Evolutionary conservation across 1,139 yeast species (phyloP).

Genomic region (Meyerozyma carpophila): DNA sequence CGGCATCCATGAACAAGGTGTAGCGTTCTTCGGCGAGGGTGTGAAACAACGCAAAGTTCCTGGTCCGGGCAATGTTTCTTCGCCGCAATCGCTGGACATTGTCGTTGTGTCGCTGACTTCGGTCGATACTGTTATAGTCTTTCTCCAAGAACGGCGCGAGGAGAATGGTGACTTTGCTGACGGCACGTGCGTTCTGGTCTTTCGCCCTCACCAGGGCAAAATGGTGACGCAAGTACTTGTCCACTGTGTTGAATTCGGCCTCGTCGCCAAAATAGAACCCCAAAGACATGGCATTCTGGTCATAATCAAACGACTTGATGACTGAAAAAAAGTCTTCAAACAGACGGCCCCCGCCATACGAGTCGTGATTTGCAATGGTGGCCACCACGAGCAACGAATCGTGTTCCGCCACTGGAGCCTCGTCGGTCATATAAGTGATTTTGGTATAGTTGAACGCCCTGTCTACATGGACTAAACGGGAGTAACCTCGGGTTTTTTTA

Average conservation of each 20-base stretch:
- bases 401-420: conserved; percentile 2
- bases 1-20: conserved; percentile 43
- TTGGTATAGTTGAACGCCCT: conserved; percentile 9
- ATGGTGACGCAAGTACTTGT: conserved; percentile 11
- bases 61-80: conserved; percentile 27
- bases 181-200: not conserved
- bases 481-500: not conserved
- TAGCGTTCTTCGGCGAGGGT: conserved; percentile 20
- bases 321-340: conserved; percentile 22
- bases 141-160: conserved; percentile 30
- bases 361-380: conserved; percentile 18
- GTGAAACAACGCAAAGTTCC: conserved; percentile 30
- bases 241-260: conserved; percentile 19
- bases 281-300: conserved; percentile 15
- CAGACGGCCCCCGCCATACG: conserved; percentile 24
- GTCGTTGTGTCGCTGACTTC: conserved; percentile 26
- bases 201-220: conserved; percentile 3
- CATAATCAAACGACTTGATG: conserved; percentile 12
- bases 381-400: conserved; percentile 19
- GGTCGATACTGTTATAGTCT: conserved; percentile 13
- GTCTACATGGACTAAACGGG: conserved; percentile 5
- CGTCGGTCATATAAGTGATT: conserved; percentile 7
- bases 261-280: conserved; percentile 24
- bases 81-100: conserved; percentile 26
- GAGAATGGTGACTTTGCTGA: conserved; percentile 21